Percentiles rank a stretch among this genome's conserved stretches.
Evolutionary conservation across 2,329 filamentous ascomycete species (phyloP).

Genomic region (Alternaria gaisen): DNA sequence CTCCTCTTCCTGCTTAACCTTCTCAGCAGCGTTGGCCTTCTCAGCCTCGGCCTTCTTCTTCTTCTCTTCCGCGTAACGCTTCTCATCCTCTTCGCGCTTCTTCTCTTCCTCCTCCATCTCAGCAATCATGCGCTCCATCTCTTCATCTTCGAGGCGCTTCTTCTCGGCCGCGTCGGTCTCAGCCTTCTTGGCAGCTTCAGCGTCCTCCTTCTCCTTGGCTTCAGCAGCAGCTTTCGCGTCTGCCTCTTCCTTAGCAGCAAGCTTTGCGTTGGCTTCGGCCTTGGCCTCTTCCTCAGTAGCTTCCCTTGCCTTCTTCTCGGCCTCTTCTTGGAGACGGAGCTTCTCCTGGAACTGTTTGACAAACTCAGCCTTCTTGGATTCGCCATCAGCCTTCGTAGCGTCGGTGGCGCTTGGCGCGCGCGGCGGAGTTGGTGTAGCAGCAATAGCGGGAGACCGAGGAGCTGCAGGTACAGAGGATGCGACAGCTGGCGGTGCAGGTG

Average conservation of each 20-base stretch:
- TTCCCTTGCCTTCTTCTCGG: conserved; percentile 63
- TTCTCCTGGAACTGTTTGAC: conserved; percentile 74
- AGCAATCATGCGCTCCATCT: conserved; percentile 68
- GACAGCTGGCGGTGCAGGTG: conserved; percentile 53
- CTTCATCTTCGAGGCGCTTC: conserved; percentile 53
- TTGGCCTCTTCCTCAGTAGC: conserved; percentile 53
- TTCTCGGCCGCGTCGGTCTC: conserved; percentile 45
- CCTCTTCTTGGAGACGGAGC: conserved; percentile 62
- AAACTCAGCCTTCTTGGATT: conserved; percentile 65
- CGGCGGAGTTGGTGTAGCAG: conserved; percentile 72
- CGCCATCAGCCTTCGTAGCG: conserved; percentile 71
- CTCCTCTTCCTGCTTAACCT: conserved; percentile 61
- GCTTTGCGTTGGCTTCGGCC: conserved; percentile 61
- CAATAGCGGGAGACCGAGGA: conserved; percentile 69
- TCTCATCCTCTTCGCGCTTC: conserved; percentile 71
- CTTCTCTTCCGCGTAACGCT: conserved; percentile 75
- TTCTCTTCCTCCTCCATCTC: conserved; percentile 63
- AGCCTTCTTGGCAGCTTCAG: conserved; percentile 55
- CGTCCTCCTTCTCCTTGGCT: conserved; percentile 42
- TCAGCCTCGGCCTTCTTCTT: conserved; percentile 67
- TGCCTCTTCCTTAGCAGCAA: conserved; percentile 57
- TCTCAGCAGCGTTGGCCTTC: conserved; percentile 62
- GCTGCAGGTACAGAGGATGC: conserved; percentile 57
- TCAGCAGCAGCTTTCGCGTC: conserved; percentile 47
- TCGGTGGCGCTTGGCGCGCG: conserved; percentile 71